Evolutionary conservation across 495 filamentous ascomycete species (phyloP), one percentile per base, ranked within the genome.

Genomic region (Daldinia caldariorum): DNA sequence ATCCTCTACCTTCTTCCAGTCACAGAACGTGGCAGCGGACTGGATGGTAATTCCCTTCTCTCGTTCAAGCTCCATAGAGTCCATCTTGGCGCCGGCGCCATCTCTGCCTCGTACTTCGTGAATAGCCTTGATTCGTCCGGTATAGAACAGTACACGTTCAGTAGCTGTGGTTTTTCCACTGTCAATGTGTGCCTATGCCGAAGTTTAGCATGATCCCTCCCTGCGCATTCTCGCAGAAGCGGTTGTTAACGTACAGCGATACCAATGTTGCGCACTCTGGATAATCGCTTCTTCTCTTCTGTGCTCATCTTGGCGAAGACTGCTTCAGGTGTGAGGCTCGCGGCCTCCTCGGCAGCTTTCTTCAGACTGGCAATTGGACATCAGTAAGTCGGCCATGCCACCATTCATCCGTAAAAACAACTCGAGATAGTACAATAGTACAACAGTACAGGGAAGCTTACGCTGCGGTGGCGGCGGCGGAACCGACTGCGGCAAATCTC

Each of bases 41-140:
- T 99, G 94, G 70, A 99, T 99, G 61, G 95, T 99, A 78, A 99
- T 99, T 77, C 95, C 95, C 85, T 97, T 95, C 77, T 99, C 95
- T 77, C 95, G 86, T 80, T 99, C 96, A 68, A 99, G 82, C 55
- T 98, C 96, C 96, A 99, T 99, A 8, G 94, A 97, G 85, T 99
- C 96, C 96, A 99, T 99, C 83, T 99, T 99, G 51, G 96, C 96
- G 72, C 96, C 96, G 18, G 98, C 93, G 39, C 90, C 88, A 83
- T 99, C 96, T 72, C 93, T 93, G 38, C 96, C 96, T 69, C 96
- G 88, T 34, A 99, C 96, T 82, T 99, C 96, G 81, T 99, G 96
- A 71, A 99, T 98, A 5, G 93, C 87, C 77, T 94, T 94, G 82
- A 97, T 96, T 76, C 95, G 90, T 64, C 96, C 96, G 32, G 96